These are phyloP conservation scores for Stachybotrys chartarum DNA, from an alignment of 2,329 filamentous ascomycete genomes.

Conservation along the genomic window DNA sequence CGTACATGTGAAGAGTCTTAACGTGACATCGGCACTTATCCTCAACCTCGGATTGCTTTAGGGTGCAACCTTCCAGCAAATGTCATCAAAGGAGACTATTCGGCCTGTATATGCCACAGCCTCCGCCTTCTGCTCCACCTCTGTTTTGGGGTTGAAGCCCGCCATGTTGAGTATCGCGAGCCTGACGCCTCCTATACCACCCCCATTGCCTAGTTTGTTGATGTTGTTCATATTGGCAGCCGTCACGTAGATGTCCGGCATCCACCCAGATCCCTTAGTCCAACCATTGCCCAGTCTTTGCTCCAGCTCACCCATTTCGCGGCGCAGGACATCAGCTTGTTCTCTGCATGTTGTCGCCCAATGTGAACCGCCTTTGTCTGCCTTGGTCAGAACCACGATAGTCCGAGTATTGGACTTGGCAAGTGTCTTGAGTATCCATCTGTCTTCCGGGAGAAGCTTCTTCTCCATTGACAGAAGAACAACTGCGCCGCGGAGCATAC, in stretches of 20 bases:
- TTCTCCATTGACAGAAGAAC: slow-evolving; percentile 47
- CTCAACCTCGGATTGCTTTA: background rate
- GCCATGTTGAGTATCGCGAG: slow-evolving; percentile 33
- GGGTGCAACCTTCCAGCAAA: slow-evolving; percentile 23
- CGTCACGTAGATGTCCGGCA: slow-evolving; percentile 25
- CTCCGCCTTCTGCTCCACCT: slow-evolving; percentile 26
- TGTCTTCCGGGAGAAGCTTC: slow-evolving; percentile 40
- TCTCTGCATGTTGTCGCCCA: slow-evolving; percentile 19
- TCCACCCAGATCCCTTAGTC: slow-evolving; percentile 19
- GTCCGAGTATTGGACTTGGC: slow-evolving; percentile 36
- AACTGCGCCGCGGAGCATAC: slow-evolving; percentile 42
- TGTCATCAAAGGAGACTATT: slow-evolving; percentile 31
- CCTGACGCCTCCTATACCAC: slow-evolving; percentile 31
- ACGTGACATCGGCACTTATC: too few relatives aligned
- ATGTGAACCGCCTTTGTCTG: slow-evolving; percentile 36
- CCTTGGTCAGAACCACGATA: slow-evolving; percentile 48
- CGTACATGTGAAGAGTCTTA: too few relatives aligned
- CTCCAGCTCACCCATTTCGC: slow-evolving; percentile 16
- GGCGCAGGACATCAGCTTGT: slow-evolving; percentile 18
- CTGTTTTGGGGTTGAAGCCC: slow-evolving; percentile 22
- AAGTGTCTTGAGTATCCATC: slow-evolving; percentile 38
- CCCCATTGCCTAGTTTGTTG: slow-evolving; percentile 22
- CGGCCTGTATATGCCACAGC: slow-evolving; percentile 26
- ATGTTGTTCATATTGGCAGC: slow-evolving; percentile 27
- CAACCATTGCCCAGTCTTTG: slow-evolving; percentile 14